Evolutionary conservation across 768 basidiomycete genomes (phyloP), one percentile per base, ranked within the genome.

Genomic region (Mycena galericulata): DNA sequence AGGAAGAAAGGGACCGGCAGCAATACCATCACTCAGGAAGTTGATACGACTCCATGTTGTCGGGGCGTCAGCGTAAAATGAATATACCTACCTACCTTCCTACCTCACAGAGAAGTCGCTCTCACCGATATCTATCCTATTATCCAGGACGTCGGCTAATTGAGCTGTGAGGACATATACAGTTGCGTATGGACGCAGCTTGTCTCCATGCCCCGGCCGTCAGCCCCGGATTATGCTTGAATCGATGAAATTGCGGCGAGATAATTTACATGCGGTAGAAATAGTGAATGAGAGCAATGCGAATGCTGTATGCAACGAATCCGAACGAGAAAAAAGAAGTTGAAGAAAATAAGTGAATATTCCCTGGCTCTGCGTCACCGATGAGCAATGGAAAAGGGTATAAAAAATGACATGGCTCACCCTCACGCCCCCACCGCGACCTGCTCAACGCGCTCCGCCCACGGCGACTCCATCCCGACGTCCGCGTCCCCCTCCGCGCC

Each of bases 201-300:
- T 43, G 20, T 24, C n/a, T 22, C 45, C 6, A 8, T 12, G 4
- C 49, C 49, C 29, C n/a, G n/a, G n/a, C 29, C 30, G n/a, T 34
- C 15, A 4, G 9, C 50, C 50, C 18, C 29, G 7, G 27, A 49
- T n/a, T n/a, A 36, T 60, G 22, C 46, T 60, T 20, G 45, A 26
- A 26, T 60, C 15, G 41, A 47, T 59, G 27, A 43, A 47, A 60
- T 59, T 67, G 65, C 57, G 58, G n/a, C 27, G 58, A 50, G 32
- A 67, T 67, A 67, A 67, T 67, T 45, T 67, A 67, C 65, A 67
- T 67, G 57, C 26, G 43, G 43, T 45, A 46, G 32, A 55, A 53
- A 60, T 67, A 46, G 56, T 22, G 57, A 59, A 24, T 34, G 64
- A 62, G 24, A 53, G 50, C 47, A 47, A 66, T 63, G 47, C 46